Evolutionary conservation across 108 stramenopile species (phyloP).

Genomic region (Nannochloropsis gaditana): DNA sequence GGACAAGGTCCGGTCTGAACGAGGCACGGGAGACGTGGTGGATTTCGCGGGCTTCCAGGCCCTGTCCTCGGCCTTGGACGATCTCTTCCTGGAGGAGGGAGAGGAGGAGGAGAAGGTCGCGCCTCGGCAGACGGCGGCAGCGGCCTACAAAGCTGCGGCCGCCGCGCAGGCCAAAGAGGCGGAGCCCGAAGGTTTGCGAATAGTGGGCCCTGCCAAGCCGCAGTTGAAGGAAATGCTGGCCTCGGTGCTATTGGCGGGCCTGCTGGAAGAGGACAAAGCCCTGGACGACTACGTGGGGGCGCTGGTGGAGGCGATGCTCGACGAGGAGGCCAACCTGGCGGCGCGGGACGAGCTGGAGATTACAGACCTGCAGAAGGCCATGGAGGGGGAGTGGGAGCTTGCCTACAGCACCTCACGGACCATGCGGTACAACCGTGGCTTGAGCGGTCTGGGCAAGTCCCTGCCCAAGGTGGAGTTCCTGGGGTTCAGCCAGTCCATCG

Average conservation of each 20-base stretch:
- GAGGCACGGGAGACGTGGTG: not conserved
- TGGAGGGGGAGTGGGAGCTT: not conserved
- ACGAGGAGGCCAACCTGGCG: not conserved
- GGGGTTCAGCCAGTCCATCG: not conserved
- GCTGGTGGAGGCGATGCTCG: not conserved
- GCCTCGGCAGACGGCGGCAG: conserved; percentile 7
- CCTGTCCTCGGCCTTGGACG: not conserved
- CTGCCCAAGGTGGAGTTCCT: not conserved
- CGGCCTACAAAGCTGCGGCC: not conserved
- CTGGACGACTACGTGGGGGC: not conserved
- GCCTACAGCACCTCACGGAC: not conserved
- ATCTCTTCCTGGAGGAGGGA: not conserved
- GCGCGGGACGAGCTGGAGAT: conserved; percentile 14
- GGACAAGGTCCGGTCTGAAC: not conserved
- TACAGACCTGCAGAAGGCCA: not conserved
- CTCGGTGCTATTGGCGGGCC: not conserved
- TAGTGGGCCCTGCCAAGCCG: not conserved
- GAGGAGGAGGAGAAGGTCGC: not conserved
- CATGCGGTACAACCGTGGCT: not conserved
- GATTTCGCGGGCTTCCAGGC: not conserved
- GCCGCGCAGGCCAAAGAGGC: not conserved
- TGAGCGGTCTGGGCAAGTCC: conserved; percentile 1
- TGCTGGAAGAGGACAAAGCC: not conserved
- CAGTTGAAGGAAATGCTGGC: not conserved
- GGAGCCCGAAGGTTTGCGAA: not conserved